Evolutionary conservation across 2,329 filamentous ascomycete genomes (phyloP).

Genomic region (Trichoderma sp.): DNA sequence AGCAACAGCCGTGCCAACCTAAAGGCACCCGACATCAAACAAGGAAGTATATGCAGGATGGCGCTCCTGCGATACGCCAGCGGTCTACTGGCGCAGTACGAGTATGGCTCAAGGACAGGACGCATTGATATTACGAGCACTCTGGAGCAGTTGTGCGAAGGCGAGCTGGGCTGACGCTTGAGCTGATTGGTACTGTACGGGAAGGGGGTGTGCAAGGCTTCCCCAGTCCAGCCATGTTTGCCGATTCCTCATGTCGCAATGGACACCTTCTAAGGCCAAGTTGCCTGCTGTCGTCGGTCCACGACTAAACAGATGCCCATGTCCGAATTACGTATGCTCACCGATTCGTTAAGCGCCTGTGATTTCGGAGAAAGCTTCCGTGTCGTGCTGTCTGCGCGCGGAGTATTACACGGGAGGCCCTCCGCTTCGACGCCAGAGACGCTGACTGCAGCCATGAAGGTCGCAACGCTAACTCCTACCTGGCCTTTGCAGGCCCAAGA

Average conservation of each 20-base stretch:
- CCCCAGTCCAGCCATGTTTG: background rate
- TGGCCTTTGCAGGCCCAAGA: background rate
- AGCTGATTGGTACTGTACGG: background rate
- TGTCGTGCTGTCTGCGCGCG: background rate
- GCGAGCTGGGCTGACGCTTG: background rate
- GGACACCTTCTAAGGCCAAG: conserved; percentile 14
- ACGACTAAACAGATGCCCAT: conserved; percentile 3
- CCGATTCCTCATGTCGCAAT: conserved; percentile 14
- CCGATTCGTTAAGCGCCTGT: background rate
- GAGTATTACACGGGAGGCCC: background rate
- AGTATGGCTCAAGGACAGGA: background rate
- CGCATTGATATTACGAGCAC: background rate
- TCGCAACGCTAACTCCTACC: background rate
- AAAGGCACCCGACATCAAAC: background rate
- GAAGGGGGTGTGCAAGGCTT: background rate
- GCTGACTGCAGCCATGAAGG: conserved; percentile 9
- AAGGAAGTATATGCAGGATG: background rate
- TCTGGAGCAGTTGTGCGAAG: background rate
- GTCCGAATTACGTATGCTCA: conserved; percentile 14
- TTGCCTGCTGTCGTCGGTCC: background rate
- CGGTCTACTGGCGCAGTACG: background rate
- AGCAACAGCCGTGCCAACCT: background rate
- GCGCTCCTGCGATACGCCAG: background rate
- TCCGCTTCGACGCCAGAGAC: conserved; percentile 10
- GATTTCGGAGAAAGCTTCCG: conserved; percentile 5